These are phyloP conservation scores for Fragaria ananassa DNA, from an alignment of 306 rosid genomes.

Conservation along the genomic window DNA sequence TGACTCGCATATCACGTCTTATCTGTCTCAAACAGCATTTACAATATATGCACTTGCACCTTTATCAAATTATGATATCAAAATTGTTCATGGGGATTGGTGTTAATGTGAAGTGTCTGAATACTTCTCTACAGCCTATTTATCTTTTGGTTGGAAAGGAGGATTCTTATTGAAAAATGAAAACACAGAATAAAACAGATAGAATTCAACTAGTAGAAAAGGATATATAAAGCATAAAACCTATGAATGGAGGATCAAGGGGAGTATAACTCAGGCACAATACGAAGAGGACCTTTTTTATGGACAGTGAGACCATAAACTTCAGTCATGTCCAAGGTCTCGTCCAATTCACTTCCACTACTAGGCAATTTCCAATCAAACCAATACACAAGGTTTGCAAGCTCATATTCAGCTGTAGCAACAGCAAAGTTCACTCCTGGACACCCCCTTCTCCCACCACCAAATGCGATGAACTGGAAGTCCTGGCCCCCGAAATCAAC, in stretches of 20 bases:
- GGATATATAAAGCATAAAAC: background rate
- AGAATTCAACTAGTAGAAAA: background rate
- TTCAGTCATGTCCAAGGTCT: slow-evolving; percentile 1
- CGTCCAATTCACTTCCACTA: background rate
- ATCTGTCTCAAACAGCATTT: background rate
- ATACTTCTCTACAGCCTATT: background rate
- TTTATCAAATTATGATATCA: background rate
- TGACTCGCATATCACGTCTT: background rate
- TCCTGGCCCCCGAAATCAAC: background rate
- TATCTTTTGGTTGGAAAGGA: background rate
- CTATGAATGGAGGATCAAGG: background rate
- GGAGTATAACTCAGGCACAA: background rate
- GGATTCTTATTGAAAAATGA: background rate
- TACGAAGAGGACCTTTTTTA: background rate
- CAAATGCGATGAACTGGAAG: background rate
- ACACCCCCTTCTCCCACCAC: slow-evolving; percentile 5
- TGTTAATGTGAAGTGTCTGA: background rate
- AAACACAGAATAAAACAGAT: background rate
- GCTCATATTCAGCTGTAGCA: background rate
- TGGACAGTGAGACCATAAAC: background rate
- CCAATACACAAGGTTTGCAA: background rate
- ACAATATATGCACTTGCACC: background rate
- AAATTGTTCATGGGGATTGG: background rate
- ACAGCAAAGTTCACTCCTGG: background rate
- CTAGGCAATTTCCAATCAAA: background rate